Conservation (phyloP, 495 filamentous ascomycete genomes). For the Oleoguttula mirabilis region DNA sequence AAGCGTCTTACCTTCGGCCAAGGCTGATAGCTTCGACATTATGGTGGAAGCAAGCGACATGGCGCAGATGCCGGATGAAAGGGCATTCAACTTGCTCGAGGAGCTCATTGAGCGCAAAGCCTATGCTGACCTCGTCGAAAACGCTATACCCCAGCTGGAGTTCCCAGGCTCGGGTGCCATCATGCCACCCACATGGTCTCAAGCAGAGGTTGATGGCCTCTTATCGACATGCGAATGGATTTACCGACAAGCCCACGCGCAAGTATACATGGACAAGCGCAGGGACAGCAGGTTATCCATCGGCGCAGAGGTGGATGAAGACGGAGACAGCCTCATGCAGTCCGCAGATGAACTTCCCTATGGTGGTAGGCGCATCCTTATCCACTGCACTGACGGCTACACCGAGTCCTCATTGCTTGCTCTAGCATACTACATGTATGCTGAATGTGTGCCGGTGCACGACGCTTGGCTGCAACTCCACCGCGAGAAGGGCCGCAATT, state of each 20-base stretch:
- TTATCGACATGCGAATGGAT: constrained; percentile 83
- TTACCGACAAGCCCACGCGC: constrained; percentile 51
- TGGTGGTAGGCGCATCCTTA: constrained; percentile 51
- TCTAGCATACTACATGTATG: constrained; percentile 84
- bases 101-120: constrained; percentile 34
- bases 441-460: constrained; percentile 64
- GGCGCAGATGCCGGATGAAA: constrained; percentile 50
- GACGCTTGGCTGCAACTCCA: constrained; percentile 83
- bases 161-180: constrained; percentile 92
- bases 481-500: constrained; percentile 69
- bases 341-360: constrained; percentile 25
- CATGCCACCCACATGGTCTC: constrained; percentile 65
- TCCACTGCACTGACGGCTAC: constrained; percentile 92
- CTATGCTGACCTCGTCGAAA: constrained; percentile 19
- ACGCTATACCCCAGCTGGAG: constrained; percentile 52
- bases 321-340: constrained; percentile 43
- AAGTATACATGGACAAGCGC: constrained; percentile 33
- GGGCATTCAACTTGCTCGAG: constrained; percentile 45
- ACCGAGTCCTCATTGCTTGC: constrained; percentile 83
- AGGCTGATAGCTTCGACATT: constrained; percentile 47
- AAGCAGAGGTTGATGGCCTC: constrained; percentile 67
- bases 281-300: constrained; percentile 20
- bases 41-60: constrained; percentile 79
- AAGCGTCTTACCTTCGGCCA: constrained; percentile 23
- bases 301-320: constrained; percentile 34